Conservation (phyloP, 140 eudicot species). For the Oenanthe javanica region DNA sequence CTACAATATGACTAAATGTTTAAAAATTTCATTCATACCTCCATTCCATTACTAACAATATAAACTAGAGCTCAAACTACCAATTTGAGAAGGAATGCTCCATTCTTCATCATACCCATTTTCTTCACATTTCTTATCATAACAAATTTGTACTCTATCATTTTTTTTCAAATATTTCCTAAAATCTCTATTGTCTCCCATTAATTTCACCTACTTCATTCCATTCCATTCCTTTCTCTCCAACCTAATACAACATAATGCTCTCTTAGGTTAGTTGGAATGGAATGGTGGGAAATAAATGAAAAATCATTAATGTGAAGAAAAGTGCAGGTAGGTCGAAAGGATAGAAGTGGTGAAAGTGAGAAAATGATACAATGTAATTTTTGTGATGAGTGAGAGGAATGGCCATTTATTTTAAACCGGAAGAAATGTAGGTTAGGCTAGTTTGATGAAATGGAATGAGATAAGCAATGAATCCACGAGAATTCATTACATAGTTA, state of each 20-base stretch:
- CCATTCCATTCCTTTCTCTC: too few relatives aligned
- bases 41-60: too few relatives aligned
- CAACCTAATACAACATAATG: background rate
- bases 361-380: background rate
- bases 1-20: too few relatives aligned
- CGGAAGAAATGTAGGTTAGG: background rate
- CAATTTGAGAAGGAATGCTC: too few relatives aligned
- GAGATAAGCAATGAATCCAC: background rate
- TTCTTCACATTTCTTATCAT: too few relatives aligned
- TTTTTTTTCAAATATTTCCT: too few relatives aligned
- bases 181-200: too few relatives aligned
- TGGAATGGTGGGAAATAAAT: background rate
- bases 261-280: background rate
- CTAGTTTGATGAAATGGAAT: background rate
- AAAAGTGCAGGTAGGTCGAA: background rate
- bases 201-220: too few relatives aligned
- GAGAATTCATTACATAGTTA: background rate
- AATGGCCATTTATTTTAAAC: background rate
- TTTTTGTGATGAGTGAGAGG: background rate
- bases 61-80: too few relatives aligned
- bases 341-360: background rate
- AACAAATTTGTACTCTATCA: too few relatives aligned
- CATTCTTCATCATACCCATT: too few relatives aligned
- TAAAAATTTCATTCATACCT: too few relatives aligned
- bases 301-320: background rate